Base-by-base conservation (phyloP, 306 rosid genomes). In the Trifolium fragiferum region DNA sequence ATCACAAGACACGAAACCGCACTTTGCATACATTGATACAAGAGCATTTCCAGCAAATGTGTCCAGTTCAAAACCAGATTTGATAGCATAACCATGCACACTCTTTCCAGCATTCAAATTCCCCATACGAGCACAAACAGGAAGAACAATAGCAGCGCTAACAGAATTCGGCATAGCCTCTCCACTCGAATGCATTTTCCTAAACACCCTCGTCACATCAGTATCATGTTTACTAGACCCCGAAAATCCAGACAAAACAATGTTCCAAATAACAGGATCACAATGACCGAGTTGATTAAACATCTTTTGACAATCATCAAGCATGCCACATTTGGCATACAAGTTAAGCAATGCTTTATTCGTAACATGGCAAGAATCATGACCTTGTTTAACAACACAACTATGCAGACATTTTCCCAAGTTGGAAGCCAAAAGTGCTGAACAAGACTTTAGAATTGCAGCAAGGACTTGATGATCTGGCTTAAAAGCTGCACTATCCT, bases 261-360 rank as follows among this genome's bases (percentile, higher is more conserved):
- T 91, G 76, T 93, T 93, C 98, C 98, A 93, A 37, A 75, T 59
- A 41, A 91, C 98, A 51, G 96, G 82, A 84, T 93, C 98, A 19
- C 8, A 6, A 64, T 41, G 72, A 53, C 77, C 51, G 73, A 88
- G 76, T 50, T 86, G 92, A 78, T 76, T 84, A 80, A 91, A 93
- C 64, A 91, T 77, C 68, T 61, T 78, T 47, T 80, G 82, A 75
- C 92, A 87, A 38, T 89, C 92, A 80, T 80, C 86, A 71, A 85
- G 83, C 70, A 68, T 77, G 33, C 90, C 90, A 46, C 90, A 89
- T 83, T 91, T 91, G 43, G 97, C 94, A 64, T 89, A 93, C 93
- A 91, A 76, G 85, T 93, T 93, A 74, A 93, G 89, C 77, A 91
- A 79, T 7, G 89, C 94, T 86, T 91, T 93, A 23, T 86, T 85